phyloP scores from a whole-genome alignment of 805 yeast species.

The Dipodascopsis tothii region DNA sequence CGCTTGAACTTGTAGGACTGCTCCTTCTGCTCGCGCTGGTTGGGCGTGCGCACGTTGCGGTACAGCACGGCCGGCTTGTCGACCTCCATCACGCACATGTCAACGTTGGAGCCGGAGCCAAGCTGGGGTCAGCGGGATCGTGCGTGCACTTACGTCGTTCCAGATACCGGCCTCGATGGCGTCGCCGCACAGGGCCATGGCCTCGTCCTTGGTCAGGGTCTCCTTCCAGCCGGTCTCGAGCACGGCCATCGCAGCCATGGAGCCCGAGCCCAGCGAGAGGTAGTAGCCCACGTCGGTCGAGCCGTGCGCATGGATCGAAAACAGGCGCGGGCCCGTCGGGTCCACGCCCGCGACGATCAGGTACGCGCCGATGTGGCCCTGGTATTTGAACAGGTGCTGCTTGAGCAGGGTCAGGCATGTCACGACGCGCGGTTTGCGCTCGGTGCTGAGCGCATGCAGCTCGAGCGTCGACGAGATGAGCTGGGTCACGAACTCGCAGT shows the following conservation, averaged over 20 bases:
- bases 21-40: slow-evolving; percentile 74
- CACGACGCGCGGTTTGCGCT: slow-evolving; percentile 85
- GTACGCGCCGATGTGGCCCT: slow-evolving; percentile 96
- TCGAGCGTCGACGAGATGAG: slow-evolving; percentile 85
- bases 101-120: slow-evolving; percentile 98
- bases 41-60: slow-evolving; percentile 88
- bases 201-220: slow-evolving; percentile 75
- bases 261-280: slow-evolving; percentile 90
- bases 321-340: slow-evolving; percentile 84
- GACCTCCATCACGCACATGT: slow-evolving; percentile 90
- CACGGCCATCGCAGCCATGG: slow-evolving; percentile 97
- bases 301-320: slow-evolving; percentile 95
- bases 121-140: slow-evolving; percentile 31
- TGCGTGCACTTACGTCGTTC: slow-evolving; percentile 54
- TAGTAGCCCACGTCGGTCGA: slow-evolving; percentile 94
- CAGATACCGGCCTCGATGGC: slow-evolving; percentile 97
- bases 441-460: slow-evolving; percentile 74
- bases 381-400: slow-evolving; percentile 93
- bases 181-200: slow-evolving; percentile 80
- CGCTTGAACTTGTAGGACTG: slow-evolving; percentile 76
- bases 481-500: slow-evolving; percentile 95
- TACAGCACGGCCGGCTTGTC: slow-evolving; percentile 71
- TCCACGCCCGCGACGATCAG: slow-evolving; percentile 97
- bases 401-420: slow-evolving; percentile 87
- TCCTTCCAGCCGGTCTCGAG: slow-evolving; percentile 81